A percentile compares a stretch with the other conserved stretches of the same genome.
These are phyloP conservation scores for Caloboletus firmus DNA, from an alignment of 1,284 basidiomycete genomes.

Conservation along the genomic window DNA sequence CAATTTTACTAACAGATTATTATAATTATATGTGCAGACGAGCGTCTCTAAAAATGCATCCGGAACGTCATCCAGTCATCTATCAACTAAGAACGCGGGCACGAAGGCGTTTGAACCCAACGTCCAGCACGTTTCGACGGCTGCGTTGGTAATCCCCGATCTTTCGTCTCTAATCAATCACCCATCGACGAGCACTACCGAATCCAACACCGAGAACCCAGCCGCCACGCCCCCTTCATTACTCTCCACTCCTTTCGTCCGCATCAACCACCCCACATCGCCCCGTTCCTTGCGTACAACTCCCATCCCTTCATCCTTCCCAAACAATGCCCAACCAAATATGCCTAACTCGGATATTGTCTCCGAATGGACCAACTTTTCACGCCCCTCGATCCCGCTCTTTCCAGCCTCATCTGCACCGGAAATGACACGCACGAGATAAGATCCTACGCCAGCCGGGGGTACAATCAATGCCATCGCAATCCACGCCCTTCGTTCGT, in stretches of 20 bases:
- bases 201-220: conserved; percentile 84
- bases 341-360: conserved; percentile 92
- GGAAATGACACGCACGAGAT: conserved; percentile 64
- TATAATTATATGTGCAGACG: too few relatives aligned
- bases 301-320: conserved; percentile 30
- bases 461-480: conserved; percentile 90
- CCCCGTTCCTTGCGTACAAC: conserved; percentile 34
- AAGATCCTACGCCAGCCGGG: conserved; percentile 66
- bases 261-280: conserved; percentile 83
- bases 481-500: conserved; percentile 81
- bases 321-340: conserved; percentile 87
- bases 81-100: too few relatives aligned
- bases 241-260: conserved; percentile 91
- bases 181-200: conserved; percentile 61
- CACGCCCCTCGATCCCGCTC: conserved; percentile 7
- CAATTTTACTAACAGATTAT: too few relatives aligned
- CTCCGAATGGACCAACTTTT: conserved; percentile 51
- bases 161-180: neutral
- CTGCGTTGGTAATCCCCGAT: neutral
- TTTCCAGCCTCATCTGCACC: conserved; percentile 24
- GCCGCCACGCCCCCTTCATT: conserved; percentile 59
- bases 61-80: too few relatives aligned
- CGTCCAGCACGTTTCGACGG: neutral
- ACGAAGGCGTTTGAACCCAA: neutral
- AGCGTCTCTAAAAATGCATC: too few relatives aligned